These are phyloP conservation scores for Pleurostoma richardsiae DNA, from an alignment of 2,329 filamentous ascomycete species.

Conservation along the genomic window DNA sequence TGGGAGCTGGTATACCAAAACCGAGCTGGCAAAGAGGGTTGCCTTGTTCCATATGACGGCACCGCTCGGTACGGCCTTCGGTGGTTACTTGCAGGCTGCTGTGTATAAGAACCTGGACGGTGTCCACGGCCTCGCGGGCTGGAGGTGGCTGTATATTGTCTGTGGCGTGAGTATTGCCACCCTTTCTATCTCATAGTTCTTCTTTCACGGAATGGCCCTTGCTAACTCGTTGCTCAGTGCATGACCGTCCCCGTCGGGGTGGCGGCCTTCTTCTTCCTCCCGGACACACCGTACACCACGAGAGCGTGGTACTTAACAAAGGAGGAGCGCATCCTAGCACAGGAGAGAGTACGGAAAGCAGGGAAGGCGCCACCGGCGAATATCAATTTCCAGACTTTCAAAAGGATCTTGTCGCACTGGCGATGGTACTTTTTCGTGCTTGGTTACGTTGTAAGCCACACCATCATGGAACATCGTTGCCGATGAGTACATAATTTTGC, in stretches of 20 bases:
- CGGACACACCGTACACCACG: slow-evolving; percentile 19
- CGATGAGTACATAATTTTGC: background rate
- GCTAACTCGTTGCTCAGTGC: slow-evolving; percentile 7
- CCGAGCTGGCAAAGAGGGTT: slow-evolving; percentile 19
- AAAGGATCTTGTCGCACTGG: slow-evolving; percentile 17
- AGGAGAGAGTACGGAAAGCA: slow-evolving; percentile 12
- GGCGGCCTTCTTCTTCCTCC: slow-evolving; percentile 18
- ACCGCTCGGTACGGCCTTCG: slow-evolving; percentile 17
- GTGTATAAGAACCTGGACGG: slow-evolving; percentile 21
- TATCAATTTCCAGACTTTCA: slow-evolving; percentile 14
- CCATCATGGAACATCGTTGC: background rate
- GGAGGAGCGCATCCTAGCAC: slow-evolving; percentile 14
- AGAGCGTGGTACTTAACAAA: slow-evolving; percentile 17
- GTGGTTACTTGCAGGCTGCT: slow-evolving; percentile 23
- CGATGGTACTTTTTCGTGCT: slow-evolving; percentile 21
- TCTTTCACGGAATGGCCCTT: background rate
- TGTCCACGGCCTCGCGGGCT: slow-evolving; percentile 20
- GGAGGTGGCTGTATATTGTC: slow-evolving; percentile 25
- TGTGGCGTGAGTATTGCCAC: slow-evolving; percentile 6
- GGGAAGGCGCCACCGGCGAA: slow-evolving; percentile 18
- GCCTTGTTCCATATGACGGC: slow-evolving; percentile 20
- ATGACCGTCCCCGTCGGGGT: slow-evolving; percentile 21
- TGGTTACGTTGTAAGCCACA: slow-evolving; percentile 18
- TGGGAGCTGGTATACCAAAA: slow-evolving; percentile 22
- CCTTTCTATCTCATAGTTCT: too few species aligned